Base-by-base conservation (phyloP, 1,284 basidiomycete species). In the Sphaerobolus stellatus region DNA sequence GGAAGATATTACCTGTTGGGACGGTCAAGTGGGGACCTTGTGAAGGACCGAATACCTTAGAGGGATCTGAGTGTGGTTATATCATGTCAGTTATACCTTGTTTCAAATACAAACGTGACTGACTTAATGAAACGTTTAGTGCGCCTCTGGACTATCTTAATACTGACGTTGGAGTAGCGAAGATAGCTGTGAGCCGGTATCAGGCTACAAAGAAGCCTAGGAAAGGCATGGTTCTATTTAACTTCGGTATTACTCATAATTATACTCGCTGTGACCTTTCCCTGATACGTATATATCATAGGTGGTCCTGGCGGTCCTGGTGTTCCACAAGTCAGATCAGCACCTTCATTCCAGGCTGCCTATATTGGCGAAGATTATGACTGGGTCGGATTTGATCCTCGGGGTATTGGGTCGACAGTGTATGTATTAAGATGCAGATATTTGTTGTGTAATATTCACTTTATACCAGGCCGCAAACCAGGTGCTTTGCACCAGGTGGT, bases 371-470 rank as follows among this genome's bases (percentile, higher is more conserved):
- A 64, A 29, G 64, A 72, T 5, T 74, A 67, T 58, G 72, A 75
- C 56, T 61, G 75, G 16, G 57, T 75, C 40, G 74, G 73, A 2
- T 76, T 76, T 57, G 75, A 76, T 58, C 75, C 73, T 11, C 64
- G 75, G 48, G 75, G 75, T 1, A 71, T 75, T 44, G 74, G 73
- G 14, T 38, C 59, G 24, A 71, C 73, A 1, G 58, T 54, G 70
- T 71, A 53, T 16, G 9, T 20, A 30, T 3, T 38, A 7, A 9
- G 8, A 4, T 14, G 14, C 2, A 43, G 28, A 43, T 14, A 4
- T 18, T 24, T 16, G 25, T 45, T 44, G 31, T 14, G 11, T 38
- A n/a, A 7, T 47, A 9, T 40, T 43, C n/a, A 13, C 20, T 25
- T 20, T 8, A 5, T 30, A n/a, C 28, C 31, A 71, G 70, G 7